phyloP scores from a whole-genome alignment of 2,329 filamentous ascomycete genomes.

The Cytospora piceicola region DNA sequence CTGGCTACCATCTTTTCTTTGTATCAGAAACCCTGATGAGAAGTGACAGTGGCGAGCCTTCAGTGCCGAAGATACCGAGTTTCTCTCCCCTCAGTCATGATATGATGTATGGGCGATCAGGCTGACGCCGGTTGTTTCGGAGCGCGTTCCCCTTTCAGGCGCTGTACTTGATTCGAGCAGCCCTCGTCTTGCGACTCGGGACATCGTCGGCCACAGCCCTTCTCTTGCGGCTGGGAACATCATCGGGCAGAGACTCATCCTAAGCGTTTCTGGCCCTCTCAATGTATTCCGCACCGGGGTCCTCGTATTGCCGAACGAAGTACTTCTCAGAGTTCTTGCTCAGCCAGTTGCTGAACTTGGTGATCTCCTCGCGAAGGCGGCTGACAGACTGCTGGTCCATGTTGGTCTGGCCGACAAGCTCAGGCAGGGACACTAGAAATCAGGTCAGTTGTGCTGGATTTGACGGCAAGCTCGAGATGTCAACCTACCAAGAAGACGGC shows the following conservation, averaged over 20 bases:
- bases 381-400: conserved; percentile 93
- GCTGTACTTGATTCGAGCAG: not conserved
- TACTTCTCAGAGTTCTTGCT: conserved; percentile 75
- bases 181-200: not conserved
- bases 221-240: not conserved
- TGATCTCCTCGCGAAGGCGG: conserved; percentile 84
- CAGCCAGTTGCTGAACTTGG: conserved; percentile 85
- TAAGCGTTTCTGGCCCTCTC: conserved; percentile 57
- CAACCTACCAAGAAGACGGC: conserved; percentile 79
- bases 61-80: not conserved
- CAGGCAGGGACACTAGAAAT: conserved; percentile 77
- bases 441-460: not conserved
- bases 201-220: not conserved
- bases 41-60: not conserved
- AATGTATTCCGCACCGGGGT: conserved; percentile 70
- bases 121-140: conserved; percentile 1
- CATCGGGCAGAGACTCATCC: conserved; percentile 8
- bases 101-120: not conserved
- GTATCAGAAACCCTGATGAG: not conserved
- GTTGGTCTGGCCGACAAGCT: conserved; percentile 95
- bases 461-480: not conserved
- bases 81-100: not conserved
- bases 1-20: not conserved
- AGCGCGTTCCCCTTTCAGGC: not conserved
- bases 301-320: conserved; percentile 78